phyloP scores from a whole-genome alignment of 2,329 filamentous ascomycete species.

The Neofusicoccum laricinum region DNA sequence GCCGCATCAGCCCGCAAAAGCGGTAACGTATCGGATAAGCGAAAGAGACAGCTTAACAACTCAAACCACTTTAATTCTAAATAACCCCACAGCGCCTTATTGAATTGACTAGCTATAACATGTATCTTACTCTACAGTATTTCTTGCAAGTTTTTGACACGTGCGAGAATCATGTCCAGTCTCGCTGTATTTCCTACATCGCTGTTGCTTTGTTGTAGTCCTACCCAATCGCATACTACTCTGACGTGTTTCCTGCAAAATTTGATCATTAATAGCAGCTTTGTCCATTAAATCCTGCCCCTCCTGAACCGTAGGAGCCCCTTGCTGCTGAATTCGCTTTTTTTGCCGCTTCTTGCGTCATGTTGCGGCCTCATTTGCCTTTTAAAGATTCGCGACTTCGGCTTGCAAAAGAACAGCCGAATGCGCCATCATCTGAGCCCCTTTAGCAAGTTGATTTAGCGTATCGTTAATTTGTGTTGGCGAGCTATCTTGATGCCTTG shows the following conservation, averaged over 20 bases:
- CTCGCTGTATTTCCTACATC: slow-evolving; percentile 3
- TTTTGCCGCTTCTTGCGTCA: slow-evolving; percentile 15
- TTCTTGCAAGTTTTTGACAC: too few relatives aligned
- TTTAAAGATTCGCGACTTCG: not conserved
- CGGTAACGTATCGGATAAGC: too few relatives aligned
- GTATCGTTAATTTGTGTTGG: slow-evolving; percentile 1
- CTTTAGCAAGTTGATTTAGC: not conserved
- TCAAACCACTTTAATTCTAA: too few relatives aligned
- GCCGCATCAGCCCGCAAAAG: too few relatives aligned
- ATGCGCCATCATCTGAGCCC: not conserved
- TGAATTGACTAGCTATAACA: too few relatives aligned
- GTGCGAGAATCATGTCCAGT: too few relatives aligned
- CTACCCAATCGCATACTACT: not conserved
- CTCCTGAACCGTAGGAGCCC: not conserved
- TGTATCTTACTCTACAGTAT: too few relatives aligned
- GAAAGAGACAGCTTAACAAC: too few relatives aligned
- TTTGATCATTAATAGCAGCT: not conserved
- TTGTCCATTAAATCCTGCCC: not conserved
- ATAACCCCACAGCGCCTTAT: too few relatives aligned
- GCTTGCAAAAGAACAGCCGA: not conserved
- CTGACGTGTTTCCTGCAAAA: not conserved
- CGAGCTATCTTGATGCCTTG: not conserved
- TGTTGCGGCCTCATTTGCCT: slow-evolving; percentile 11
- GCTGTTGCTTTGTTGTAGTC: not conserved
- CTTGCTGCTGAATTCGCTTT: not conserved